Percentiles rank a stretch among this genome's conserved stretches.
These are phyloP conservation scores for Trichothecium roseum DNA, from an alignment of 2,329 filamentous ascomycete genomes.

Conservation along the genomic window DNA sequence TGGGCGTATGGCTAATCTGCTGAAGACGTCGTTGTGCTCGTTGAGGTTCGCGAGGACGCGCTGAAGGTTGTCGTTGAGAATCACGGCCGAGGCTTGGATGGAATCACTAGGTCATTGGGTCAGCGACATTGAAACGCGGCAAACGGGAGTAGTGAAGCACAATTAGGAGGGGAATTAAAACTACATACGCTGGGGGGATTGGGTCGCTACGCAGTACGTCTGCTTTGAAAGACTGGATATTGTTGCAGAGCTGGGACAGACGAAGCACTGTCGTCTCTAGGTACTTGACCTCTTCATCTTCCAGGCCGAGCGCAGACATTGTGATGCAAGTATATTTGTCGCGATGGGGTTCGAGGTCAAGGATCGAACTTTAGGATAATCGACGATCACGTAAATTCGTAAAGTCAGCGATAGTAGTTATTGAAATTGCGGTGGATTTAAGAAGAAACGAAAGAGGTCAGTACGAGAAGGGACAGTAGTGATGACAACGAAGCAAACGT, in stretches of 20 bases:
- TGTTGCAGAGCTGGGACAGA: slow-evolving; percentile 58
- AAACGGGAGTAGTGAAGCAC: background rate
- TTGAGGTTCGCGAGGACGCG: slow-evolving; percentile 55
- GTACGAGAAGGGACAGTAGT: background rate
- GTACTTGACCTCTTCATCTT: slow-evolving; percentile 52
- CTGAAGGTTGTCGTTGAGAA: slow-evolving; percentile 60
- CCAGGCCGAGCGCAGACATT: slow-evolving; percentile 37
- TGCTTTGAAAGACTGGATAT: slow-evolving; percentile 52
- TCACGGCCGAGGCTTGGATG: slow-evolving; percentile 60
- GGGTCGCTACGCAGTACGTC: slow-evolving; percentile 53
- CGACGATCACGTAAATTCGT: background rate
- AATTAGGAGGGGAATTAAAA: background rate
- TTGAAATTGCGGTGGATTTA: too few relatives aligned
- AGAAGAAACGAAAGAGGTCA: too few relatives aligned
- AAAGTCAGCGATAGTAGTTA: too few relatives aligned
- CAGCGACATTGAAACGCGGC: too few relatives aligned
- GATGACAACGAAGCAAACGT: background rate
- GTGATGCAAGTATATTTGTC: slow-evolving; percentile 1
- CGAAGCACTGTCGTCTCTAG: slow-evolving; percentile 62
- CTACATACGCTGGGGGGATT: slow-evolving; percentile 53
- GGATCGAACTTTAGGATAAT: background rate
- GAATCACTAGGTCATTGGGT: slow-evolving; percentile 44
- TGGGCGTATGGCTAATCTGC: slow-evolving; percentile 62
- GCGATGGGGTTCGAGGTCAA: too few relatives aligned
- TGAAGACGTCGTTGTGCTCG: slow-evolving; percentile 57